Base-by-base conservation (phyloP, 345 rosid species). In the Hibiscus syriacus region DNA sequence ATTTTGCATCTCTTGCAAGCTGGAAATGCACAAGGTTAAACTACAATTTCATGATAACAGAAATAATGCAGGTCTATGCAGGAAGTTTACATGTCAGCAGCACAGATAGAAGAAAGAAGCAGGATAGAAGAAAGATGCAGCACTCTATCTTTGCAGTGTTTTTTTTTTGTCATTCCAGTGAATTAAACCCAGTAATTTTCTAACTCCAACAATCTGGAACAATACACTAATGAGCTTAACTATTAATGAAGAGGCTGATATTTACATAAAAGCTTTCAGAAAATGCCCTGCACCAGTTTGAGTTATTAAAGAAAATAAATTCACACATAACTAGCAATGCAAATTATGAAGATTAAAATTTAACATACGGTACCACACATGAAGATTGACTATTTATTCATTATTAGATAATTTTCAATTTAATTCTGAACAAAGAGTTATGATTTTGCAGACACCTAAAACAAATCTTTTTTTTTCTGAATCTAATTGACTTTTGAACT, bases 1-100 rank as follows among this genome's bases (percentile, higher is more conserved):
- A 69, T 68, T 87, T 79, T 85, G 85, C 80, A 93, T 86, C 82
- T 93, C 98, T 32, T 77, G 72, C 76, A 74, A 62, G 72, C 98
- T 93, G 86, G 71, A 81, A 19, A 22, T n/a, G 41, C 54, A 39
- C 14, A 26, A 67, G 57, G 30, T 43, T 54, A 43, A 39, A 66
- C 30, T 6, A 13, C 67, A 53, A 53, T 53, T 13, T 43, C 17
- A 11, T 54, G 53, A 66, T 38, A 22, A 39, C 32, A 64, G 45
- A 29, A 64, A 56, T 3, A 20, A 34, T 34, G 20, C 48, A 53
- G 50, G 50, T 19, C 0, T 41, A 23, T 41, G 20, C 13, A 62
- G 66, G 50, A 62, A 62, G 50, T 23, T 23, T 41, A 20, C 27
- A 25, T 14, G 14, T 62, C 17, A 62, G 66, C 19, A 41, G 12